phyloP scores from a whole-genome alignment of 2,329 filamentous ascomycete species.

The Periconia sp. region DNA sequence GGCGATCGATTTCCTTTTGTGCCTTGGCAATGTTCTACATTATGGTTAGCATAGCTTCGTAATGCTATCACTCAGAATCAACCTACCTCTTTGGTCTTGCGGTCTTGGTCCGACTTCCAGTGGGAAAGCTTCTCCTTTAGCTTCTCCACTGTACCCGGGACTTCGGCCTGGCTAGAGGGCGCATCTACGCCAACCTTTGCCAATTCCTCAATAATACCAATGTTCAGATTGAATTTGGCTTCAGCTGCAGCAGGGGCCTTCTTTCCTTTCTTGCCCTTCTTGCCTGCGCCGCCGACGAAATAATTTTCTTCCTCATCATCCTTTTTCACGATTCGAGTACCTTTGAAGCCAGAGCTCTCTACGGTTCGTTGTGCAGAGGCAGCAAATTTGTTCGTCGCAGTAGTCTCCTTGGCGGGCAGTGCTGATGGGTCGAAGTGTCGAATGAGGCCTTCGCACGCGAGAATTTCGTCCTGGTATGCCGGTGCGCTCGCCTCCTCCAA shows the following conservation, averaged over 20 bases:
- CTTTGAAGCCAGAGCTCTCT: slow-evolving; percentile 81
- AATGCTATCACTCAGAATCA: not conserved
- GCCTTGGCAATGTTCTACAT: slow-evolving; percentile 91
- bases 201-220: slow-evolving; percentile 90
- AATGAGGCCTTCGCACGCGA: slow-evolving; percentile 82
- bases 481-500: slow-evolving; percentile 81
- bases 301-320: slow-evolving; percentile 86
- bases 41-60: slow-evolving; percentile 14
- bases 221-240: slow-evolving; percentile 79
- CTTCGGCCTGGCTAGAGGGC: slow-evolving; percentile 81
- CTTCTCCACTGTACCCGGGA: slow-evolving; percentile 80
- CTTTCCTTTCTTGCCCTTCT: slow-evolving; percentile 88
- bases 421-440: slow-evolving; percentile 84
- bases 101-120: slow-evolving; percentile 89
- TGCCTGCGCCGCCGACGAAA: slow-evolving; percentile 69
- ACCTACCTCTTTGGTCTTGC: slow-evolving; percentile 86
- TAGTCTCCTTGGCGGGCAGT: slow-evolving; percentile 63
- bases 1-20: slow-evolving; percentile 88
- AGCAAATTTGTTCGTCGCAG: slow-evolving; percentile 65
- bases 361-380: slow-evolving; percentile 81
- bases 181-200: slow-evolving; percentile 81
- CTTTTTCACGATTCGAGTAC: slow-evolving; percentile 80
- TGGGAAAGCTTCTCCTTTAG: slow-evolving; percentile 86
- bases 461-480: slow-evolving; percentile 91
- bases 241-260: slow-evolving; percentile 66